Evolutionary conservation across 2,329 filamentous ascomycete species (phyloP), one percentile per base, ranked within the genome.

Genomic region (Nothopassalora personata): DNA sequence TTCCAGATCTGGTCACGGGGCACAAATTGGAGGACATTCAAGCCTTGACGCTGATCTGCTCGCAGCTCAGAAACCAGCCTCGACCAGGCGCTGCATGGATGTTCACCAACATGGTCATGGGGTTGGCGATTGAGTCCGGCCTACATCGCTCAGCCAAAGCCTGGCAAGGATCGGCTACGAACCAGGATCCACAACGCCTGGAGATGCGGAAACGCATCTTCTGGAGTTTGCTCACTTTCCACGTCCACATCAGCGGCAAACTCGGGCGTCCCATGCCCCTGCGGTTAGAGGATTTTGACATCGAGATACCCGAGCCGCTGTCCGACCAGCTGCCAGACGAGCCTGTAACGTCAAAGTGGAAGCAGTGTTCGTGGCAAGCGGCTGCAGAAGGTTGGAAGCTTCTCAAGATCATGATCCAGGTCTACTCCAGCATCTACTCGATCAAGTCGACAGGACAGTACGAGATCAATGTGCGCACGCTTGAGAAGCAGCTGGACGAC

Each of bases 141-240:
- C 77, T 94, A 39, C 89, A 95, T 71, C 82, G 89, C 45, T 86
- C 86, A n/a, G 80, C 81, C 11, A 86, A 84, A 63, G 80, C 81
- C 50, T 84, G 83, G 79, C 74, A 75, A 18, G 72, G 77, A 13
- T 71, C 75, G 23, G 80, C 77, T 64, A 68, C 76, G 28, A 78
- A 90, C 1, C 72, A 76, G 51, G 81, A 79, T 67, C 70, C 75
- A n/a, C 79, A 91, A 1, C 83, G 88, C 5, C 83, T 89, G 60
- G 90, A 95, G 71, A 81, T 92, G 73, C 82, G 90, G 27, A 92
- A 92, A 74, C 81, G 90, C 15, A 80, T 86, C 0, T 95, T 90
- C 79, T 95, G 89, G 88, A 80, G 80, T 5, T 79, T 92, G 10
- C 74, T 91, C 45, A 78, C 81, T 5, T 79, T 91, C 13, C 81